Evolutionary conservation across 1,139 yeast species (phyloP).

Genomic region (Torulaspora globosa): DNA sequence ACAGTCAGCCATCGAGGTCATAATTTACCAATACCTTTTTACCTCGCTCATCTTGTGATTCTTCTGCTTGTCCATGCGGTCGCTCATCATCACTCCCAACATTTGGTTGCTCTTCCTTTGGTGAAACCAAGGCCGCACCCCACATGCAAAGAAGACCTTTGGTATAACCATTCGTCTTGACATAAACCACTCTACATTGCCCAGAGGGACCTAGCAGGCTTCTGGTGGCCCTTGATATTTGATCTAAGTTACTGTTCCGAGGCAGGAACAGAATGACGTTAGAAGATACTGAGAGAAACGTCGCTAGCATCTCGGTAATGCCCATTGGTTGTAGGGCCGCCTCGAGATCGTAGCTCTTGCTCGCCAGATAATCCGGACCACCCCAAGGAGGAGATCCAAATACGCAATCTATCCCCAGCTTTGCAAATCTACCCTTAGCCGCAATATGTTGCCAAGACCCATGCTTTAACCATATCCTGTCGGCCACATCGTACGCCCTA

Average conservation of each 20-base stretch:
- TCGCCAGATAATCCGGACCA: constrained; percentile 62
- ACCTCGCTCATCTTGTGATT: neutral
- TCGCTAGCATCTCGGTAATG: constrained; percentile 44
- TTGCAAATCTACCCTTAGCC: constrained; percentile 26
- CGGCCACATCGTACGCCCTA: constrained; percentile 58
- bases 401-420: constrained; percentile 53
- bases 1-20: constrained; percentile 25
- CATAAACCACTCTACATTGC: constrained; percentile 48
- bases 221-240: constrained; percentile 48
- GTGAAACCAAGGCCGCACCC: constrained; percentile 43
- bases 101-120: constrained; percentile 12
- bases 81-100: constrained; percentile 4
- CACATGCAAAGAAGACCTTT: constrained; percentile 59
- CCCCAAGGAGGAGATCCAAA: constrained; percentile 98
- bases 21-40: constrained; percentile 10
- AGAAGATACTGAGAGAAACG: constrained; percentile 43
- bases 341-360: constrained; percentile 47
- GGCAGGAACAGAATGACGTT: constrained; percentile 76
- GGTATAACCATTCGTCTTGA: constrained; percentile 42
- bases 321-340: constrained; percentile 45
- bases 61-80: neutral
- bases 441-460: constrained; percentile 56
- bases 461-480: constrained; percentile 45
- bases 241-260: constrained; percentile 57
- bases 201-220: constrained; percentile 45